These are phyloP conservation scores for Xylariaceae sp. DNA, from an alignment of 2,329 filamentous ascomycete genomes.

Conservation along the genomic window DNA sequence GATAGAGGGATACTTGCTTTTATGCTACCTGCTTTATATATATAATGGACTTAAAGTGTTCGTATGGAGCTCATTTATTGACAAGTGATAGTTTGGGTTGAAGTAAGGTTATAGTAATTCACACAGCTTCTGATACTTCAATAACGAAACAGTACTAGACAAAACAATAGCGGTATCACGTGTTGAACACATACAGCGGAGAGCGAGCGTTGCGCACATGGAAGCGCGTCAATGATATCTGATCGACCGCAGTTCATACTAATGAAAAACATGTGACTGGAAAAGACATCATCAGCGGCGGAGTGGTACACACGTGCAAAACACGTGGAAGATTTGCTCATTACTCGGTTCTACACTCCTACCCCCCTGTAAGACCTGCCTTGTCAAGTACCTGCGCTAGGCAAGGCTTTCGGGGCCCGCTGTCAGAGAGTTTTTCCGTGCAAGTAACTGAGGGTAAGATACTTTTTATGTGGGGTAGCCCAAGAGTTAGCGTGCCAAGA, in stretches of 20 bases:
- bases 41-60: no score
- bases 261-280: not conserved
- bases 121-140: not conserved
- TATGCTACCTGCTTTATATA: no score
- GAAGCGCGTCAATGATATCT: not conserved
- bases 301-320: slow-evolving; percentile 1
- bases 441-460: no score
- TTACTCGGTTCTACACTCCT: not conserved
- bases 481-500: no score
- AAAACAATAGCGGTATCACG: not conserved
- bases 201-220: not conserved
- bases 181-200: not conserved
- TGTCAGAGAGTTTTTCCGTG: no score
- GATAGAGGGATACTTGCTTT: no score
- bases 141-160: not conserved
- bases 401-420: no score
- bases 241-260: not conserved
- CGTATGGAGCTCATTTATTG: no score
- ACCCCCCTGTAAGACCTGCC: no score
- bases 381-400: no score
- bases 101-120: not conserved
- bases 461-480: no score
- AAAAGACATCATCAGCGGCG: not conserved
- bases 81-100: not conserved
- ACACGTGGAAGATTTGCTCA: slow-evolving; percentile 2